These are phyloP conservation scores for Thermothelomyces thermophilus DNA, from an alignment of 2,329 filamentous ascomycete species.

Conservation along the genomic window DNA sequence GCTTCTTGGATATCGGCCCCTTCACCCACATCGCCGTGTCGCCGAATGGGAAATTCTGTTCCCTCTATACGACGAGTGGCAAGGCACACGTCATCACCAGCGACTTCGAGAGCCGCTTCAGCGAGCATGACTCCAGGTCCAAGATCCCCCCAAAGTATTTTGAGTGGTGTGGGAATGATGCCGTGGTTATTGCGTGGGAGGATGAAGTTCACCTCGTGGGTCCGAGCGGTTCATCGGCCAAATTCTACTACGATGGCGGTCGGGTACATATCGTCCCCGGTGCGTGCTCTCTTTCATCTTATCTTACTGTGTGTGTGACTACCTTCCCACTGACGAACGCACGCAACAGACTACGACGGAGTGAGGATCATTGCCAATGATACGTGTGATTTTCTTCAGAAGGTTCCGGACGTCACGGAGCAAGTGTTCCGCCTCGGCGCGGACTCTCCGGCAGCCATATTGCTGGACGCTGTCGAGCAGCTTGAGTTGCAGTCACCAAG, in stretches of 20 bases:
- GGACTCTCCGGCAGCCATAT: conserved; percentile 81
- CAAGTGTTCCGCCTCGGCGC: conserved; percentile 87
- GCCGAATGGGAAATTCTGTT: conserved; percentile 81
- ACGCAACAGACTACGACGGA: conserved; percentile 66
- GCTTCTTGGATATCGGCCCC: conserved; percentile 82
- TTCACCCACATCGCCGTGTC: conserved; percentile 89
- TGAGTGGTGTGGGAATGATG: conserved; percentile 95
- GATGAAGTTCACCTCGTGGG: conserved; percentile 95
- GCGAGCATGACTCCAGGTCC: conserved; percentile 84
- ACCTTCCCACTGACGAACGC: neutral
- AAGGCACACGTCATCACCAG: conserved; percentile 89
- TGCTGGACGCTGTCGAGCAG: conserved; percentile 86
- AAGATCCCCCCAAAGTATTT: conserved; percentile 80
- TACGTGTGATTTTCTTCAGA: conserved; percentile 95
- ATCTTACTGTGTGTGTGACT: too few relatives aligned
- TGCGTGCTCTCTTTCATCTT: conserved; percentile 32
- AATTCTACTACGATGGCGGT: conserved; percentile 77
- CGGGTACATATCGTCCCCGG: conserved; percentile 85
- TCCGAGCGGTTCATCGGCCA: conserved; percentile 66
- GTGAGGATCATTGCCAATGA: conserved; percentile 85
- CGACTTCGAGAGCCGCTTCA: conserved; percentile 87
- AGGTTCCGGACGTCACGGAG: conserved; percentile 77
- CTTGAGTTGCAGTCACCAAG: conserved; percentile 92
- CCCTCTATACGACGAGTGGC: conserved; percentile 78
- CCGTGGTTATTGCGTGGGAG: conserved; percentile 90